Evolutionary conservation across 176 grass and related monocot species (phyloP), one percentile per base, ranked within the genome.

Genomic region (Oryza coarctata): DNA sequence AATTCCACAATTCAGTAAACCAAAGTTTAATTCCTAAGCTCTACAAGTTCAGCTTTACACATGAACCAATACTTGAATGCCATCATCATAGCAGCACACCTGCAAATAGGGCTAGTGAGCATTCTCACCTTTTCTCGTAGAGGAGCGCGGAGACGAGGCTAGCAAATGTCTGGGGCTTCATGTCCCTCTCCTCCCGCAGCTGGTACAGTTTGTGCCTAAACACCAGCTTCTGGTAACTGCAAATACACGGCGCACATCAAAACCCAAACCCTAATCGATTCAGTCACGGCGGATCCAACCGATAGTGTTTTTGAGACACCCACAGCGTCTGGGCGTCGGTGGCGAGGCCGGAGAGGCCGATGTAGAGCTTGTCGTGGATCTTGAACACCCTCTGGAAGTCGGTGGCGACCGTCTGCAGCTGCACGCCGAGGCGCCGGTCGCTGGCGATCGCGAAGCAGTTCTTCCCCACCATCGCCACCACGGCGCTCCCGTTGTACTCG

Each of bases 391-490:
- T 84, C 88, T 90, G 89, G 90, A 99, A 99, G 84, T 99, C 93
- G 14, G 96, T 95, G 17, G 93, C 96, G 20, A 99, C 70, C 47
- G 96, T 99, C 87, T 99, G 96, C 12, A 95, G 89, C 85, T 99
- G 91, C 43, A 99, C 96, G 12, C 93, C 96, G 27, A 99, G 87
- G 39, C 96, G 73, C 34, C 93, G 82, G 76, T 99, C 93, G 85
- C 93, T 95, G 71, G 93, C 96, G 71, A 99, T 99, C 26, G 96
- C 96, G 89, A 95, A 99, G 84, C 96, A 95, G 70, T 95, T 95
- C 89, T 94, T 99, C 22, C 96, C 96, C 36, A 99, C 91, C 96
- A 99, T 99, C 58, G 96, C 96, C 84, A 99, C 90, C 82, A 99
- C 75, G 39, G 96, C 96, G 73, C 87, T 85, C 20, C 96, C 96